These are phyloP conservation scores for Onygenales sp. DNA, from an alignment of 2,329 filamentous ascomycete species.

Conservation along the genomic window DNA sequence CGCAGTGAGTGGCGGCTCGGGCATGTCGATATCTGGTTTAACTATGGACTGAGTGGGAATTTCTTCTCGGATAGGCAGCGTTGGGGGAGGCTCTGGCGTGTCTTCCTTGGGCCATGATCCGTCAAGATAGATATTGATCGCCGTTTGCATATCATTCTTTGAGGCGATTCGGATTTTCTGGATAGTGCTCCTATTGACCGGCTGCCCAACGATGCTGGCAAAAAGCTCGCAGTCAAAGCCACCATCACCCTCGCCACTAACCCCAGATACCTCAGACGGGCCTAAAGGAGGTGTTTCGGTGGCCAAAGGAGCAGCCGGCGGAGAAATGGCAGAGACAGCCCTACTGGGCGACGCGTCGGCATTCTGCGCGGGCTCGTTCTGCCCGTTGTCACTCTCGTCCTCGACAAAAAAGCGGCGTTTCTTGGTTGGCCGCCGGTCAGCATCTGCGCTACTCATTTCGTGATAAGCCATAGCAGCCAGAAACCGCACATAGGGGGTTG, in stretches of 20 bases:
- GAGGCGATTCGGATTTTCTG: conserved; percentile 40
- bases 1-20: neutral
- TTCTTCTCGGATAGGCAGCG: neutral
- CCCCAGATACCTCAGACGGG: neutral
- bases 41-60: neutral
- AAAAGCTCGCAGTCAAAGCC: conserved; percentile 49
- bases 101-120: conserved; percentile 47
- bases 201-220: conserved; percentile 47
- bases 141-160: conserved; percentile 47
- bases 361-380: neutral
- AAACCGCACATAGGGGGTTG: neutral
- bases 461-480: neutral
- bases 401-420: conserved; percentile 56
- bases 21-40: neutral
- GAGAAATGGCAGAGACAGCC: neutral
- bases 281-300: neutral
- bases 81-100: neutral
- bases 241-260: neutral
- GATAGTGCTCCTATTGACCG: conserved; percentile 36
- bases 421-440: conserved; percentile 48
- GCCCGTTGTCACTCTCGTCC: conserved; percentile 20
- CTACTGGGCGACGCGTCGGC: conserved; percentile 4
- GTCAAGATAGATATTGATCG: conserved; percentile 57
- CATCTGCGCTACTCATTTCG: conserved; percentile 29
- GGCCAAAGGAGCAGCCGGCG: neutral